These are phyloP conservation scores for Syzygium jambos DNA, from an alignment of 345 rosid genomes.

Conservation along the genomic window DNA sequence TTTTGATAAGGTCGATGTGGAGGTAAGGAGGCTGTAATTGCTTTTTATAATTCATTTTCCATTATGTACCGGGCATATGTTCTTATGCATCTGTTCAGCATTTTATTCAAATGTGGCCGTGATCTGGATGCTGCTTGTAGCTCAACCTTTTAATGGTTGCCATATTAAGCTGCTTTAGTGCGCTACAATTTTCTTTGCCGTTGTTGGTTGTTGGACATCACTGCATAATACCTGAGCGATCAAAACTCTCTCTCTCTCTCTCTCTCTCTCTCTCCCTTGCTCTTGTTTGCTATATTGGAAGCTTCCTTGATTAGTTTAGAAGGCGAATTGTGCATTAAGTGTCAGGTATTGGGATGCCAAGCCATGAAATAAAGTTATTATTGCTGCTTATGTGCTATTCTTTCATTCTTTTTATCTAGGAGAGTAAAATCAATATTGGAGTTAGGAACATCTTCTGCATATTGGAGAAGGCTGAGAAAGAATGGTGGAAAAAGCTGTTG, in stretches of 20 bases:
- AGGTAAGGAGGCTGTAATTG: conserved; percentile 29
- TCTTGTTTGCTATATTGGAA: neutral
- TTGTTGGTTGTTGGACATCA: neutral
- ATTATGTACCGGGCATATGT: neutral
- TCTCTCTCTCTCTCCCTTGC: neutral
- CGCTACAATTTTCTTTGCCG: neutral
- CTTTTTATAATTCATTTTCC: neutral
- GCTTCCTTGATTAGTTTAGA: neutral
- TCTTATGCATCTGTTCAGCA: neutral
- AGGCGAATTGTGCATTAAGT: neutral
- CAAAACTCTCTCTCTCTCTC: neutral
- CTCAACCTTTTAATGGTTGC: neutral
- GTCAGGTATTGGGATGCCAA: neutral
- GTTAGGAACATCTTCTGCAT: conserved; percentile 65
- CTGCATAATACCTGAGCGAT: neutral
- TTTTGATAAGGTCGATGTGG: conserved; percentile 70
- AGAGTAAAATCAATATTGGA: conserved; percentile 65
- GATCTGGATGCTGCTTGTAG: neutral
- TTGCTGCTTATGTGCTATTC: neutral
- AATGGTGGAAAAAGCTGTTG: conserved; percentile 69
- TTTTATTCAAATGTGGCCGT: neutral
- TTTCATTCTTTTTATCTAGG: conserved; percentile 19
- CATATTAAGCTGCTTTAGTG: neutral
- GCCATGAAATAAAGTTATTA: neutral
- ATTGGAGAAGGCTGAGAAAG: conserved; percentile 67